Evolutionary conservation across 352 stramenopile genomes (phyloP).

Genomic region (Globisporangium abappressorium): DNA sequence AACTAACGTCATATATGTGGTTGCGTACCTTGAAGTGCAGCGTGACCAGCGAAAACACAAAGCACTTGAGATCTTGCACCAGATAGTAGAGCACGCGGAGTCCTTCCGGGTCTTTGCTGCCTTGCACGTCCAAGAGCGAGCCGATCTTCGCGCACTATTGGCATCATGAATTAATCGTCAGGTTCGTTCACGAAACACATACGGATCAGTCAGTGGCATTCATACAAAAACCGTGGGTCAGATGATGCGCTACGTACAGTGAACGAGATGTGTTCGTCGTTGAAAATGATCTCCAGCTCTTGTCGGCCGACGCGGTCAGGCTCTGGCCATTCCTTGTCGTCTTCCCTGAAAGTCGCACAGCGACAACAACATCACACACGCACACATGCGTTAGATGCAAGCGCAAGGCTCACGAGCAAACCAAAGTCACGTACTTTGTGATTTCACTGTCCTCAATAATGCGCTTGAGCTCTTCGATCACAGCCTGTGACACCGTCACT

Average conservation of each 20-base stretch:
- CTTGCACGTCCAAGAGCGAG: constrained; percentile 92
- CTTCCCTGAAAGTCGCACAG: constrained; percentile 51
- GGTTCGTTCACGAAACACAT: not conserved
- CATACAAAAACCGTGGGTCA: not conserved
- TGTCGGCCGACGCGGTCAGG: constrained; percentile 91
- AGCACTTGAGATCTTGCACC: constrained; percentile 96
- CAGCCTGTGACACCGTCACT: constrained; percentile 89
- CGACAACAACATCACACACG: not conserved
- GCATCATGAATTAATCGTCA: not conserved
- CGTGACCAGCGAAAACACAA: constrained; percentile 96
- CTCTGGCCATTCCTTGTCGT: constrained; percentile 96
- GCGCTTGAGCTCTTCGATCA: constrained; percentile 93
- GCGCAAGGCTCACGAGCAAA: not conserved
- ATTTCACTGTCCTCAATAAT: constrained; percentile 93
- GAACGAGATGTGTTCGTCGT: constrained; percentile 97
- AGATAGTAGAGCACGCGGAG: constrained; percentile 96
- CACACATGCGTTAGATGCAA: not conserved
- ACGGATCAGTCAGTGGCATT: not conserved
- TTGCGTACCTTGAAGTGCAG: constrained; percentile 93
- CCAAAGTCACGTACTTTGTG: constrained; percentile 59
- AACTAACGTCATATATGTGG: not conserved
- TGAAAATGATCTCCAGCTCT: constrained; percentile 96
- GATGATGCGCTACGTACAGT: constrained; percentile 45
- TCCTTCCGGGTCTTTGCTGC: constrained; percentile 95
- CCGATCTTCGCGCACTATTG: constrained; percentile 93